These are phyloP conservation scores for Saccharum spontaneum DNA, from an alignment of 176 grass and related monocot genomes.

Conservation along the genomic window DNA sequence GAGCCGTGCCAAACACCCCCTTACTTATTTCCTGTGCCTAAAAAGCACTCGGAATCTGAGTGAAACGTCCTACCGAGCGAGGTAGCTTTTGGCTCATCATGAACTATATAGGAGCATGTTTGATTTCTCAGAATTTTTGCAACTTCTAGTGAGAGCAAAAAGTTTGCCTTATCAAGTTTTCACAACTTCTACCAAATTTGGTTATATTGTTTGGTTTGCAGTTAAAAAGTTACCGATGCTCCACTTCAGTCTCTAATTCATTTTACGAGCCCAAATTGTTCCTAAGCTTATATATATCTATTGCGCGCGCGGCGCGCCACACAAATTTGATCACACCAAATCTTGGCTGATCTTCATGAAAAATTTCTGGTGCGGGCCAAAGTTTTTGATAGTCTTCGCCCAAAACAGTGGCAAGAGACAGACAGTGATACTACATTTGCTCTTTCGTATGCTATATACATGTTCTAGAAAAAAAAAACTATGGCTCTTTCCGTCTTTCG, in stretches of 20 bases:
- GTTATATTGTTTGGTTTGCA: background rate
- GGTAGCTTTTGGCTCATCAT: background rate
- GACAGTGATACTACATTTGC: background rate
- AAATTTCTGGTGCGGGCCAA: too few species aligned
- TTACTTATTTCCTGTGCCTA: too few species aligned
- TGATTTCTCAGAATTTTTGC: background rate
- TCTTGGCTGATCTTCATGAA: background rate
- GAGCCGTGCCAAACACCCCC: too few species aligned
- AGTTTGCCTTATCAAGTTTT: too few species aligned
- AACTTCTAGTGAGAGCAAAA: background rate
- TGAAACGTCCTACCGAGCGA: background rate
- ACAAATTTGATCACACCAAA: too few species aligned
- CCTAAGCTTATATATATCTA: background rate
- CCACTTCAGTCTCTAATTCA: background rate
- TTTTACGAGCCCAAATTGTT: background rate
- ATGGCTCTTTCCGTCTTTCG: too few species aligned
- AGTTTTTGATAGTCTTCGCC: too few species aligned
- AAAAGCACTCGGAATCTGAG: background rate
- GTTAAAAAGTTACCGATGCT: background rate
- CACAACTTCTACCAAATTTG: background rate
- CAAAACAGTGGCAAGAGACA: background rate
- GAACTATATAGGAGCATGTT: background rate
- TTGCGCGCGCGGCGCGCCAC: background rate
- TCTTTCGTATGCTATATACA: background rate
- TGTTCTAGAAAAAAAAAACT: too few species aligned